Percentiles rank a stretch among this genome's conserved stretches.
Conservation (phyloP, 768 basidiomycete species). For the Rhodotorula graminis region DNA sequence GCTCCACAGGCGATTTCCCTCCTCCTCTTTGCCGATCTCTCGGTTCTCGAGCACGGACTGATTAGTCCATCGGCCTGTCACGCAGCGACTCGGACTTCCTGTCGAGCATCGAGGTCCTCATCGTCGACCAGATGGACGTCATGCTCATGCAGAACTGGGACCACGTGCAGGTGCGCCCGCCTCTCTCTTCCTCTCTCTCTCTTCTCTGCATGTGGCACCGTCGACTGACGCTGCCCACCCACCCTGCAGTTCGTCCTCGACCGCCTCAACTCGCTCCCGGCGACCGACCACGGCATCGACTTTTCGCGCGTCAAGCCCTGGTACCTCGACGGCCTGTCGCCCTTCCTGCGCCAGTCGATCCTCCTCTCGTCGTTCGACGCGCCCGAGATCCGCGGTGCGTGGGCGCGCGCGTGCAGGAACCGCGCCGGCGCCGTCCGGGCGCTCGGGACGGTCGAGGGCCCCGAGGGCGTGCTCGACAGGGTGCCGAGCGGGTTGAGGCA, state of each 20-base stretch:
- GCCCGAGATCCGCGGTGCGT: constrained; percentile 77
- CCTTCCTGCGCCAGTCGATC: constrained; percentile 82
- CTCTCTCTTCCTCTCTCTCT: not conserved
- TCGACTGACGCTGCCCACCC: too few relatives aligned
- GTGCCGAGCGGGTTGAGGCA: constrained; percentile 82
- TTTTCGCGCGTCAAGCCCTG: constrained; percentile 97
- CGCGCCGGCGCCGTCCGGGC: constrained; percentile 75
- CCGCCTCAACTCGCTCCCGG: constrained; percentile 80
- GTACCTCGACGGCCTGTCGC: constrained; percentile 89
- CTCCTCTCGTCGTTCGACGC: constrained; percentile 82
- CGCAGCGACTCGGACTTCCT: constrained; percentile 78
- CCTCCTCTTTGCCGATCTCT: not conserved
- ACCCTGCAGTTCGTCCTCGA: constrained; percentile 56
- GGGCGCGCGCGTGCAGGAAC: constrained; percentile 69
- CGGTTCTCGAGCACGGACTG: not conserved
- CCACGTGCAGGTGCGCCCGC: constrained; percentile 70
- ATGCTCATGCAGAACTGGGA: constrained; percentile 99
- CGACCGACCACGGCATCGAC: constrained; percentile 87
- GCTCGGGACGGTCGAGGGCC: constrained; percentile 52
- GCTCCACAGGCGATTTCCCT: not conserved
- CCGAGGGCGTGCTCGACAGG: constrained; percentile 59
- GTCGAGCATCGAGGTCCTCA: constrained; percentile 81
- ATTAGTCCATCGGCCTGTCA: not conserved
- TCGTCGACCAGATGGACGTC: constrained; percentile 89
- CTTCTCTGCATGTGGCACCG: too few relatives aligned